Evolutionary conservation across 441 rosid genomes (phyloP).

Genomic region (Kokia cookei): DNA sequence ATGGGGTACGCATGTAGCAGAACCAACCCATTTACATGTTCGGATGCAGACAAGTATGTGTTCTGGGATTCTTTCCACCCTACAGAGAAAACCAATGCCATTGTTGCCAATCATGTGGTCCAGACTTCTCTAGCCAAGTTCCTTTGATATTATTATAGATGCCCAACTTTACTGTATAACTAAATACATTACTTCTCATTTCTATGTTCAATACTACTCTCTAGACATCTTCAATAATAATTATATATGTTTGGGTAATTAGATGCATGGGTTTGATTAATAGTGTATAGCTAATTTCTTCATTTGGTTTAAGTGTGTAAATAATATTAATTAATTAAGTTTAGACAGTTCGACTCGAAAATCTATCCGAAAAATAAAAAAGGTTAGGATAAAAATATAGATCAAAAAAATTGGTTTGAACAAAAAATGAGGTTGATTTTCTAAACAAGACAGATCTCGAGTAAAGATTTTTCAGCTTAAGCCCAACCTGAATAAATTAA

Average conservation of each 20-base stretch:
- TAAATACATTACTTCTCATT: neutral
- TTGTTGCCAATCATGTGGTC: slow-evolving; percentile 39
- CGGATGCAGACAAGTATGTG: slow-evolving; percentile 45
- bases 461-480: too few species aligned
- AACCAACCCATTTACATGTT: slow-evolving; percentile 37
- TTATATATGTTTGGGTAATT: neutral
- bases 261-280: neutral
- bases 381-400: too few species aligned
- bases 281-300: neutral
- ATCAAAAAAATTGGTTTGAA: too few species aligned
- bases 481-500: too few species aligned
- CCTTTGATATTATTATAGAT: neutral
- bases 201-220: neutral
- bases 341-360: too few species aligned
- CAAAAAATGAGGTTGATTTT: too few species aligned
- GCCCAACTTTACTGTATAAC: neutral
- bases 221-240: neutral
- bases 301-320: neutral
- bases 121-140: slow-evolving; percentile 30
- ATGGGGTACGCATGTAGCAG: slow-evolving; percentile 54
- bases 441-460: too few species aligned
- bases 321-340: too few species aligned
- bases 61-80: slow-evolving; percentile 81
- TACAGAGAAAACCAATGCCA: slow-evolving; percentile 45
- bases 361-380: too few species aligned